A percentile compares a stretch with the other conserved stretches of the same genome.
phyloP scores from a whole-genome alignment of 805 yeast species.

The Cyberlindnera nakhonratchasimensis region DNA sequence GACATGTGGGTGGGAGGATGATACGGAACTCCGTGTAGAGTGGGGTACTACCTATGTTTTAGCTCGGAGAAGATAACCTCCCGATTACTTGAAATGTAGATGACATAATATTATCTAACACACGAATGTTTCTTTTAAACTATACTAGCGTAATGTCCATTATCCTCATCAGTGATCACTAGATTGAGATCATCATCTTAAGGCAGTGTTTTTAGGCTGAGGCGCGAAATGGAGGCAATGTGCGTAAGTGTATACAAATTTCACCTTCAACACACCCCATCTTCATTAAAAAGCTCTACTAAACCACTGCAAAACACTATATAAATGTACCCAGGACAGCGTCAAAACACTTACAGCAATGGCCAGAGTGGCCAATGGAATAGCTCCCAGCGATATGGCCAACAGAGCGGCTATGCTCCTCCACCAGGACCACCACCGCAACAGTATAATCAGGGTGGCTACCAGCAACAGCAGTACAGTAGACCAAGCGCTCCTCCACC shows the following conservation, averaged over 20 bases:
- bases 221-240: no score
- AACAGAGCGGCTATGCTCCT: constrained; percentile 1
- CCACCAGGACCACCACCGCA: constrained; percentile 6
- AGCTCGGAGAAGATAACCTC: constrained; percentile 35
- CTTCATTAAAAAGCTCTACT: background rate
- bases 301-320: background rate
- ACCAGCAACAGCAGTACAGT: constrained; percentile 1
- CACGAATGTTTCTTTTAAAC: no score
- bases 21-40: constrained; percentile 40
- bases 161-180: no score
- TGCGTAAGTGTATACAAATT: background rate
- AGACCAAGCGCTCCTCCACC: constrained; percentile 9
- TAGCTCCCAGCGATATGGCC: constrained; percentile 6
- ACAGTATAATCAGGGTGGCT: constrained; percentile 2
- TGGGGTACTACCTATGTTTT: constrained; percentile 57
- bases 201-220: no score
- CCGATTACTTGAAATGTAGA: no score
- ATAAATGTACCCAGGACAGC: constrained; percentile 22
- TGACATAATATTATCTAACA: no score
- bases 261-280: background rate
- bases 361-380: constrained; percentile 1
- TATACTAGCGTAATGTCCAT: no score
- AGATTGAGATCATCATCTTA: no score
- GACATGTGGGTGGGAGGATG: constrained; percentile 44
- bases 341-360: constrained; percentile 6